Evolutionary conservation across 1,139 yeast species (phyloP), one percentile per base, ranked within the genome.

Genomic region (Pichia sp.): DNA sequence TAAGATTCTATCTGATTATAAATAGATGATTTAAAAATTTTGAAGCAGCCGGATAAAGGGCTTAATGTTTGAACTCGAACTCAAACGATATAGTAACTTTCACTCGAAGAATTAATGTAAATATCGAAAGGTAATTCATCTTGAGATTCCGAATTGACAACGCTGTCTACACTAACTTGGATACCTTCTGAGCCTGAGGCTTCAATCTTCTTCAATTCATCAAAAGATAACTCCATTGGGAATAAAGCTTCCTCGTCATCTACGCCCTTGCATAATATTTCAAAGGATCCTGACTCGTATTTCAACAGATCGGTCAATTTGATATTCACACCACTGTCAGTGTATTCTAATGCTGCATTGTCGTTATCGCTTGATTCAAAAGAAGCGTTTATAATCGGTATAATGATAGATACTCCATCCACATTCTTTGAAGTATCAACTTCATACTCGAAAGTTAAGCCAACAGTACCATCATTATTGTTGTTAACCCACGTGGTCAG

Each of bases 361-460:
- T 77, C 84, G 54, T 81, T 81, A 33, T 72, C 73, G 43, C 75
- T 76, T 20, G 75, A 63, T 67, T 76, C 69, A 83, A 82, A 55
- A 75, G 81, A 57, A 83, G 86, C 62, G 81, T 85, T 70, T 55
- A 78, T 70, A 65, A 81, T 74, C 38, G 98, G 97, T 55, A 93
- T 80, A 57, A 80, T 69, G 50, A 93, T 78, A 46, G 76, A 74
- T 48, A 88, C 76, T 64, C 84, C 78, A 52, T 82, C 79, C 49
- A 89, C 69, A 6, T 74, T 78, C 47, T 75, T 74, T 60, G 78
- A 80, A 36, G 73, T 73, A 55, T 70, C 74, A 56, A 86, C 74
- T 74, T 92, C 98, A 70, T 88, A 91, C 74, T 93, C 99, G 62
- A 93, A 75, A 6, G 97, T 92, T 40, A 92, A 87, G 59, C 84